These are phyloP conservation scores for Mycosphaerella sp. DNA, from an alignment of 2,329 filamentous ascomycete species.

Conservation along the genomic window DNA sequence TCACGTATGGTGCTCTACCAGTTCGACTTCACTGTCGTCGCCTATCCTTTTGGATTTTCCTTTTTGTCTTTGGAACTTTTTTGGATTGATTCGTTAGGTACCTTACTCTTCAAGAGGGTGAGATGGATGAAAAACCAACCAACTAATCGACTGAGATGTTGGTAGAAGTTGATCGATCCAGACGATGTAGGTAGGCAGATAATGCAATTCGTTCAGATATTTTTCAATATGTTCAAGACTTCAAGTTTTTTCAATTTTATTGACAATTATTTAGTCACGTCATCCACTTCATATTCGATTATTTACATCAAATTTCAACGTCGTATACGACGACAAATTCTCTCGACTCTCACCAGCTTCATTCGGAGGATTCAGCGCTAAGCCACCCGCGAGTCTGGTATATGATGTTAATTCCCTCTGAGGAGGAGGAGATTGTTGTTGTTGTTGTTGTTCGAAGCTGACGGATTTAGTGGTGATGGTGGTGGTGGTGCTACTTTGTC, in stretches of 20 bases:
- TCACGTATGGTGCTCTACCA: neutral
- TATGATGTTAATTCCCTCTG: constrained; percentile 7
- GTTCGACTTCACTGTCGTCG: constrained; percentile 4
- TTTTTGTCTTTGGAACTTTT: no score
- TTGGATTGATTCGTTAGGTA: no score
- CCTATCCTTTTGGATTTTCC: constrained; percentile 1
- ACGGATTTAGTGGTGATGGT: constrained; percentile 6
- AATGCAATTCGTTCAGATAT: no score
- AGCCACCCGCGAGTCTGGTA: neutral
- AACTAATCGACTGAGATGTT: no score
- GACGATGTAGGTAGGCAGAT: no score
- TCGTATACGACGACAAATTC: neutral
- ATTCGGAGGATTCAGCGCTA: constrained; percentile 18
- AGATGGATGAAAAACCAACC: no score
- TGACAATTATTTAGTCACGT: no score
- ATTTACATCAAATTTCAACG: neutral
- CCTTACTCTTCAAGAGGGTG: no score
- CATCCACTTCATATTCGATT: neutral
- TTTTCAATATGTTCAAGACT: no score
- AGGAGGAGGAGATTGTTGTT: constrained; percentile 14
- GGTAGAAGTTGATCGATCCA: no score
- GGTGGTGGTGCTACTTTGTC: constrained; percentile 5
- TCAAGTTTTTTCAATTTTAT: no score
- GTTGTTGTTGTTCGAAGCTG: constrained; percentile 10
- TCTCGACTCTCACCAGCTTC: constrained; percentile 17